Evolutionary conservation across 225 moss, liverwort and hornwort species (phyloP).

Genomic region (Thuidium tamariscinum): DNA sequence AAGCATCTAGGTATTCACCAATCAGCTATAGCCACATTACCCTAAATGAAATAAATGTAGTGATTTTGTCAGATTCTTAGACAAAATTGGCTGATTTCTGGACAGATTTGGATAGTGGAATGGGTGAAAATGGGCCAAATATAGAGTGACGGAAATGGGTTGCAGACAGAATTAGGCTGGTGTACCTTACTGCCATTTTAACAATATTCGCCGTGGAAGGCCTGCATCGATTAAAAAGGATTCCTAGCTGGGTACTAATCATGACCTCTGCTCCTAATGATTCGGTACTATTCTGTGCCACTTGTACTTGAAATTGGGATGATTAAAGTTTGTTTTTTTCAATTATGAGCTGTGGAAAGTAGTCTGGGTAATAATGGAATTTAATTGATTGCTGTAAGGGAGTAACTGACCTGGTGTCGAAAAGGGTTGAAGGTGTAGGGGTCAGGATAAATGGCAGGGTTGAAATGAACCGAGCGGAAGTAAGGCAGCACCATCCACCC

Average conservation of each 20-base stretch:
- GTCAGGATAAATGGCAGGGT: slow-evolving; percentile 32
- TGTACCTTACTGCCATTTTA: too few relatives aligned
- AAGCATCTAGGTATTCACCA: too few relatives aligned
- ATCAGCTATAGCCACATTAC: too few relatives aligned
- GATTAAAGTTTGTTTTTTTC: neutral
- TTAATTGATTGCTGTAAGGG: too few relatives aligned
- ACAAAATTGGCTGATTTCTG: too few relatives aligned
- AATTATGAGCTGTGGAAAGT: neutral
- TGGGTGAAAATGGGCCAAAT: too few relatives aligned
- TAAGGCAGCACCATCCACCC: slow-evolving; percentile 40
- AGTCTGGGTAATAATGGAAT: neutral
- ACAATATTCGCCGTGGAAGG: too few relatives aligned
- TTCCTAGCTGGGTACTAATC: neutral
- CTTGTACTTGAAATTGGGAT: neutral
- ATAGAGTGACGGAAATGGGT: too few relatives aligned
- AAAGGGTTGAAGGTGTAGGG: slow-evolving; percentile 48
- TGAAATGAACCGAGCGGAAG: slow-evolving; percentile 29
- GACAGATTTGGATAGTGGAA: too few relatives aligned
- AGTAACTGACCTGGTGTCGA: slow-evolving; percentile 20
- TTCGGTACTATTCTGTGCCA: neutral
- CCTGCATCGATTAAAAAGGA: neutral
- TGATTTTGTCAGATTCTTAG: too few relatives aligned
- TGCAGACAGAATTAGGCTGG: too few relatives aligned
- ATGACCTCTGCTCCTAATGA: neutral
- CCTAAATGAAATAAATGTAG: too few relatives aligned